Evolutionary conservation across 495 filamentous ascomycete genomes (phyloP).

Genomic region (Annulohypoxylon nitens): DNA sequence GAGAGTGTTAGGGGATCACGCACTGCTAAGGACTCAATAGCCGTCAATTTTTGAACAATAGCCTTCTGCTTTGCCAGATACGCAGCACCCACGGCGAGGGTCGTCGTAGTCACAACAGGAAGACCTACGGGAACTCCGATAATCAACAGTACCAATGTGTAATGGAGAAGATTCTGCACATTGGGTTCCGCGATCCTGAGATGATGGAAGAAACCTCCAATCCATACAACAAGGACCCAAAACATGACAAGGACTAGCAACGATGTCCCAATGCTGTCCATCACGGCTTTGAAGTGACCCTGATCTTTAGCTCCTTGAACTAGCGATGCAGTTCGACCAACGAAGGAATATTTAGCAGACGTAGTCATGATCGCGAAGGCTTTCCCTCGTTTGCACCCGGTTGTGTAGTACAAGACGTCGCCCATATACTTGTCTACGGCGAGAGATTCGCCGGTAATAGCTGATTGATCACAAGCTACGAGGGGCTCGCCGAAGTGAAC

Average conservation of each 20-base stretch:
- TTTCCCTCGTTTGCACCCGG: conserved; percentile 87
- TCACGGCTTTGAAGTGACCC: conserved; percentile 90
- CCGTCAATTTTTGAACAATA: conserved; percentile 94
- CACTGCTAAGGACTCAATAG: conserved; percentile 88
- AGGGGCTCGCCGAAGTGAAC: conserved; percentile 80
- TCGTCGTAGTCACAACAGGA: conserved; percentile 93
- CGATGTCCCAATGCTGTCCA: conserved; percentile 86
- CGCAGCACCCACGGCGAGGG: conserved; percentile 93
- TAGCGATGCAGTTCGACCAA: conserved; percentile 86
- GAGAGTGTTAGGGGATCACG: not conserved
- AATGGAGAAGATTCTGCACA: conserved; percentile 74
- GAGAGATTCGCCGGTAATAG: conserved; percentile 92
- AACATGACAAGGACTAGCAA: conserved; percentile 84
- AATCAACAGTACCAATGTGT: conserved; percentile 87
- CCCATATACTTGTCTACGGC: conserved; percentile 87
- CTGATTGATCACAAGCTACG: conserved; percentile 91
- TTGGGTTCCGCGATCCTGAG: conserved; percentile 69
- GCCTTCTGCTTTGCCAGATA: conserved; percentile 95
- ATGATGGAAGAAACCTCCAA: conserved; percentile 85
- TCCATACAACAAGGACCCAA: conserved; percentile 83
- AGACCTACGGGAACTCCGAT: conserved; percentile 97
- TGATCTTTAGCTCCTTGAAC: conserved; percentile 77
- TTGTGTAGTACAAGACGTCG: conserved; percentile 84
- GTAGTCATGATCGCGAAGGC: conserved; percentile 82
- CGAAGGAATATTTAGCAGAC: conserved; percentile 87